Conservation (phyloP, 2,329 filamentous ascomycete genomes). For the Pezicula neosporulosa region DNA sequence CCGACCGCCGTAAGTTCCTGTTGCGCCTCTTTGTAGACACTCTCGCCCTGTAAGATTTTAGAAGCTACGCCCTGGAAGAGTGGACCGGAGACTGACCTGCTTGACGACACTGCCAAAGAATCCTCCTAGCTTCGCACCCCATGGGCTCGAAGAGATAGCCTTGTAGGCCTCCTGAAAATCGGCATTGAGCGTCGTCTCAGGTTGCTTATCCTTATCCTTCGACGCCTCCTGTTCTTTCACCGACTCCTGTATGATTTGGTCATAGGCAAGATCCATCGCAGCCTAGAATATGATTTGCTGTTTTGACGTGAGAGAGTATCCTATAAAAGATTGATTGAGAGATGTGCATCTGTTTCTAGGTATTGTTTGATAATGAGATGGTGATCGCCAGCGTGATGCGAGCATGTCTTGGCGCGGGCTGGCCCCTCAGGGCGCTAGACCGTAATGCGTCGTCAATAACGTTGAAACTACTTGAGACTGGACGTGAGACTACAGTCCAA, state of each 20-base stretch:
- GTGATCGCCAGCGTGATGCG: no score
- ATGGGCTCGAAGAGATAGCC: constrained; percentile 85
- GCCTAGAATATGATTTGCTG: background rate
- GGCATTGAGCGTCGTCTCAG: constrained; percentile 64
- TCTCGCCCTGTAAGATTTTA: constrained; percentile 58
- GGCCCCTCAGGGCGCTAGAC: no score
- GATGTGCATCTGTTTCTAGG: no score
- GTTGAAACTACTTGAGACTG: no score
- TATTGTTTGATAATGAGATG: no score
- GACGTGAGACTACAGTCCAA: no score
- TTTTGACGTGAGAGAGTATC: no score
- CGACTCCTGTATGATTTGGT: constrained; percentile 87
- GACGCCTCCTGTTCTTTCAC: constrained; percentile 50
- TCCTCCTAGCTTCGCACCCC: constrained; percentile 84
- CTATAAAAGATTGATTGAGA: no score
- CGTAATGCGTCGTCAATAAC: no score
- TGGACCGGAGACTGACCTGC: constrained; percentile 56
- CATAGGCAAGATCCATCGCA: constrained; percentile 92
- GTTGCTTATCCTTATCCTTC: constrained; percentile 41
- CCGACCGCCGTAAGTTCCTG: constrained; percentile 79
- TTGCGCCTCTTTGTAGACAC: constrained; percentile 78
- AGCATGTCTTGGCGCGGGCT: no score
- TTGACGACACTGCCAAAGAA: constrained; percentile 91
- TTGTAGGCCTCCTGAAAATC: constrained; percentile 96
- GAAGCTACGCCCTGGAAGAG: background rate